phyloP scores from a whole-genome alignment of 2,329 filamentous ascomycete species.

The Alternaria ventricosa region DNA sequence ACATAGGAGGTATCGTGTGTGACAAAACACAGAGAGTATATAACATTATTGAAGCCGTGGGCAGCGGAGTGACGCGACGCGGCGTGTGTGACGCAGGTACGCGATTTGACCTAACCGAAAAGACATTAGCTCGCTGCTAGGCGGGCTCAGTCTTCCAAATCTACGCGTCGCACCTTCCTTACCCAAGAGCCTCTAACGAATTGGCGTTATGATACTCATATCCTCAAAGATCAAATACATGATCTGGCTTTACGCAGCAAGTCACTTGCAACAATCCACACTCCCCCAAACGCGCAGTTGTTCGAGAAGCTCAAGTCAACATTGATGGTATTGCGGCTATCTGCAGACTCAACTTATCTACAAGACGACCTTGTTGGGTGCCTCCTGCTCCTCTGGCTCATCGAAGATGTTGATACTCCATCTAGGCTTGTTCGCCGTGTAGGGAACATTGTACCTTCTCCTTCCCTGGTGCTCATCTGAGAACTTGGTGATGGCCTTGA shows the following conservation, averaged over 20 bases:
- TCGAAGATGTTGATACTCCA: slow-evolving; percentile 65
- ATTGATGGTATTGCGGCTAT: neutral
- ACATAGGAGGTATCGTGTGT: neutral
- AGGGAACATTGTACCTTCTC: slow-evolving; percentile 60
- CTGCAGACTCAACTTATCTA: neutral
- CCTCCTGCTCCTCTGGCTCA: slow-evolving; percentile 60
- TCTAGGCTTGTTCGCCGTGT: slow-evolving; percentile 55
- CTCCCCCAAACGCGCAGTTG: neutral
- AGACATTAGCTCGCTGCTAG: neutral
- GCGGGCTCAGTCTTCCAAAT: neutral
- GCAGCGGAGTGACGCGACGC: neutral
- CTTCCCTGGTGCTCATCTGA: slow-evolving; percentile 62
- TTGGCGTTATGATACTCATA: neutral
- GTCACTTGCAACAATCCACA: neutral
- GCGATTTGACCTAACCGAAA: neutral
- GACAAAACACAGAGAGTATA: neutral
- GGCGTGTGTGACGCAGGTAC: neutral
- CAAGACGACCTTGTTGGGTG: slow-evolving; percentile 54
- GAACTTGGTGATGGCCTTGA: slow-evolving; percentile 49
- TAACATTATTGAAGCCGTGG: neutral
- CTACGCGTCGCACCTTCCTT: neutral
- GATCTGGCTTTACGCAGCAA: neutral
- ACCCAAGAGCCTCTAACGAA: neutral
- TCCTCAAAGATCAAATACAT: neutral
- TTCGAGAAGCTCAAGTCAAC: neutral